phyloP scores from a whole-genome alignment of 176 grass and related monocot genomes.

The Microstegium vimineum region DNA sequence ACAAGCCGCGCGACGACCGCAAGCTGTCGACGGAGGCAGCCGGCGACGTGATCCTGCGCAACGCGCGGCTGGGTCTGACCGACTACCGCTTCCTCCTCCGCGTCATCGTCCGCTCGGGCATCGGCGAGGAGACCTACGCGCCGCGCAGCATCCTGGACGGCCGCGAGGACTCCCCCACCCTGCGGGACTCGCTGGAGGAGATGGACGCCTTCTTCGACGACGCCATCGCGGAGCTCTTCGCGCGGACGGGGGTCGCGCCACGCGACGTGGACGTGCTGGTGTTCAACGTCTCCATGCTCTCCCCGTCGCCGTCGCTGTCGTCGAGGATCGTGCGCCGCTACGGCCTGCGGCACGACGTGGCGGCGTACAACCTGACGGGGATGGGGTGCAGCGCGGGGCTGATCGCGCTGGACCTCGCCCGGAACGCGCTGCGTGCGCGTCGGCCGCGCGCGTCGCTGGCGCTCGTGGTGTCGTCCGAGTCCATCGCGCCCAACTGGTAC shows the following conservation, averaged over 20 bases:
- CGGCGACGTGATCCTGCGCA: constrained; percentile 43
- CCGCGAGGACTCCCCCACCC: constrained; percentile 40
- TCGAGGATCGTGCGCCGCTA: constrained; percentile 32
- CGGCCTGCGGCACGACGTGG: constrained; percentile 57
- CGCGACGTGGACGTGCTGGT: constrained; percentile 57
- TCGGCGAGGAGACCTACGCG: constrained; percentile 67
- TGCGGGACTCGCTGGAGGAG: constrained; percentile 46
- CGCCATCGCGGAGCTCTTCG: constrained; percentile 42
- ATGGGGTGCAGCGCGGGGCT: constrained; percentile 78
- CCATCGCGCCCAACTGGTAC: constrained; percentile 78
- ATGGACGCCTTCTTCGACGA: constrained; percentile 49
- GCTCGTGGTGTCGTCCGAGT: constrained; percentile 59
- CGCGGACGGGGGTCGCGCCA: background rate
- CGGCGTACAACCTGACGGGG: constrained; percentile 62
- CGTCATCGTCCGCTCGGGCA: constrained; percentile 59
- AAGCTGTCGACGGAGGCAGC: constrained; percentile 41
- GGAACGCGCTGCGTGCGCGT: constrained; percentile 38
- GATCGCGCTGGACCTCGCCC: constrained; percentile 42
- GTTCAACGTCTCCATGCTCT: constrained; percentile 54
- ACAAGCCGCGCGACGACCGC: constrained; percentile 42
- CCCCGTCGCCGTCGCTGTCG: constrained; percentile 52
- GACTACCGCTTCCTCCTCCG: constrained; percentile 71
- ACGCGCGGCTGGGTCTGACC: constrained; percentile 25
- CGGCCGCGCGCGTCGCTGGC: constrained; percentile 35
- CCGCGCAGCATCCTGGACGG: constrained; percentile 43